phyloP scores from a whole-genome alignment of 495 filamentous ascomycete species.

The Hypomontagnella monticulosa region DNA sequence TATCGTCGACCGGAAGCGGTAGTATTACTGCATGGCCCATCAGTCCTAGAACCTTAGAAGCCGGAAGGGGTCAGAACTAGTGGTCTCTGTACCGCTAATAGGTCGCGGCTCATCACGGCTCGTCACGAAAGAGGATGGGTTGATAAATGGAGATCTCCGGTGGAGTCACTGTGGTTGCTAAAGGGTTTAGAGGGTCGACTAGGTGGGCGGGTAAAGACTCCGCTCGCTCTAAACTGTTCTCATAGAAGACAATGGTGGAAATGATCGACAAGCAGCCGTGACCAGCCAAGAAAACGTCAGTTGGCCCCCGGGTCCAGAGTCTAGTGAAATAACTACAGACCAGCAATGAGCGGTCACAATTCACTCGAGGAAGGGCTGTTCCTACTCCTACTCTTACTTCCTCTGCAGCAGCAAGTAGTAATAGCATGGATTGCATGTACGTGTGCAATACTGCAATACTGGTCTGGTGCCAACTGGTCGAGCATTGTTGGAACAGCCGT shows the following conservation, averaged over 20 bases:
- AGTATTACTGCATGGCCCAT: slow-evolving; percentile 23
- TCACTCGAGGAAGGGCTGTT: slow-evolving; percentile 18
- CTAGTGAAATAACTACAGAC: slow-evolving; percentile 21
- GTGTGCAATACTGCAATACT: slow-evolving; percentile 36
- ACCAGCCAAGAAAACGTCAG: slow-evolving; percentile 42
- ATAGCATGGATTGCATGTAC: slow-evolving; percentile 10
- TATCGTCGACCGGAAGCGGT: slow-evolving; percentile 32
- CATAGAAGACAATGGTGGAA: slow-evolving; percentile 25
- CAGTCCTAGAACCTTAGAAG: slow-evolving; percentile 5
- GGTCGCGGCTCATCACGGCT: slow-evolving; percentile 41
- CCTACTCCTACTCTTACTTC: background rate
- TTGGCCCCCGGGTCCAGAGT: slow-evolving; percentile 33
- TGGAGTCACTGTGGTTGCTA: slow-evolving; percentile 40
- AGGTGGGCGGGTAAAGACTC: slow-evolving; percentile 44
- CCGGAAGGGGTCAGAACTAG: slow-evolving; percentile 21
- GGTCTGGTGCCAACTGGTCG: slow-evolving; percentile 37
- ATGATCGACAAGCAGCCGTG: slow-evolving; percentile 38
- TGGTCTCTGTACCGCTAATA: slow-evolving; percentile 30
- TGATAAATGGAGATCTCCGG: slow-evolving; percentile 41
- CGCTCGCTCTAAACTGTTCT: slow-evolving; percentile 40
- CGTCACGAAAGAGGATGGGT: slow-evolving; percentile 38
- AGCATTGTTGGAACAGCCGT: slow-evolving; percentile 34
- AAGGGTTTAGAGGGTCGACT: slow-evolving; percentile 41
- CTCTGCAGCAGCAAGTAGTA: slow-evolving; percentile 2
- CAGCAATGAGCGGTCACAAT: slow-evolving; percentile 40